phyloP scores from a whole-genome alignment of 1,284 basidiomycete genomes.

The Vanrija sp. region DNA sequence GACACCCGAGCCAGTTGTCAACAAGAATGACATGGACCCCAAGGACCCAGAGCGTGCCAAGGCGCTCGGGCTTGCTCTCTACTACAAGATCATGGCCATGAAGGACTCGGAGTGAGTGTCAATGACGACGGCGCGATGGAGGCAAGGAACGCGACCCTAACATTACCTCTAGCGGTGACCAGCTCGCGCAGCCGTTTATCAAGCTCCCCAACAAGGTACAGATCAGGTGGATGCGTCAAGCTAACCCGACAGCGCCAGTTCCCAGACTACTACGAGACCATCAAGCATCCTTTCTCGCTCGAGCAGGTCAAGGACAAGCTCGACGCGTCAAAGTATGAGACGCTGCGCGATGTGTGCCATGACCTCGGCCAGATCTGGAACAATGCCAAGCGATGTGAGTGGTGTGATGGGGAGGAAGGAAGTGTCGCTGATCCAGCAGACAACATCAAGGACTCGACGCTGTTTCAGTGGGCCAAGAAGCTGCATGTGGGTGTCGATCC shows the following conservation, averaged over 20 bases:
- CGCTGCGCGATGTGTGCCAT: constrained; percentile 31
- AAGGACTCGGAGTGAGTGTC: constrained; percentile 33
- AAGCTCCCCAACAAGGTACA: constrained; percentile 43
- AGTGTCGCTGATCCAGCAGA: constrained; percentile 22
- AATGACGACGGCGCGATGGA: not conserved
- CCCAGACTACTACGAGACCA: constrained; percentile 46
- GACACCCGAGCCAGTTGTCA: not conserved
- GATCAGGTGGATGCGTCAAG: not conserved
- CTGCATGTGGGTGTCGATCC: constrained; percentile 42
- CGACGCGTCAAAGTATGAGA: constrained; percentile 25
- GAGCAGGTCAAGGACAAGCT: constrained; percentile 40
- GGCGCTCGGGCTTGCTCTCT: constrained; percentile 31
- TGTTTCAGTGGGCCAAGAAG: constrained; percentile 47
- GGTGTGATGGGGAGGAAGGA: not conserved
- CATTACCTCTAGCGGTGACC: not conserved
- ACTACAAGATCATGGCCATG: constrained; percentile 31
- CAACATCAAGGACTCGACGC: constrained; percentile 42
- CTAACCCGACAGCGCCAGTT: constrained; percentile 28
- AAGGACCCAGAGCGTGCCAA: constrained; percentile 37
- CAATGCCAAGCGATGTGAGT: constrained; percentile 46
- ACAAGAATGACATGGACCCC: constrained; percentile 20
- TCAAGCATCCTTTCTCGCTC: constrained; percentile 45
- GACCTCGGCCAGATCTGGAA: constrained; percentile 45
- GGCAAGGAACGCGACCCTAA: not conserved
- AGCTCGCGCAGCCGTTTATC: constrained; percentile 39